These are phyloP conservation scores for Calocera cornea DNA, from an alignment of 768 basidiomycete genomes.

Conservation along the genomic window DNA sequence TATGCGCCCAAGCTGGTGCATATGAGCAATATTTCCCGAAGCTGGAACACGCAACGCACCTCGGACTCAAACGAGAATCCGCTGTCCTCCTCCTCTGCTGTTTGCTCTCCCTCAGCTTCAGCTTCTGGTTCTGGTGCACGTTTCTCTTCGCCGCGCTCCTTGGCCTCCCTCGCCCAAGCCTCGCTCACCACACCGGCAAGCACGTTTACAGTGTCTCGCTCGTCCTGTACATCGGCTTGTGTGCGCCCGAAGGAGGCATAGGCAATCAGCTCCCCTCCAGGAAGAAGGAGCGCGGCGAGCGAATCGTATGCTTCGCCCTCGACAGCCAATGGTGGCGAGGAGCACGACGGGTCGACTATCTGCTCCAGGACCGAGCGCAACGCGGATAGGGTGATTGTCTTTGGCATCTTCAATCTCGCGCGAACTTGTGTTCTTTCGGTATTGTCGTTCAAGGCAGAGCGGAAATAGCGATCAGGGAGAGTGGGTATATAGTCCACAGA, in stretches of 20 bases:
- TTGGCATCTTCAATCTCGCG: not conserved
- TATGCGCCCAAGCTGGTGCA: not conserved
- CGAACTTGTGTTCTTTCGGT: too few relatives aligned
- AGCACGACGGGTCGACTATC: not conserved
- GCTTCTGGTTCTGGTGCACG: not conserved
- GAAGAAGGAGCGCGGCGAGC: not conserved
- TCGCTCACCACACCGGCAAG: constrained; percentile 1
- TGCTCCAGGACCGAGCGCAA: not conserved
- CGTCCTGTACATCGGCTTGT: not conserved
- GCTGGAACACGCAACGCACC: not conserved
- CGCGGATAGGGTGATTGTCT: not conserved
- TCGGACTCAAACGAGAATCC: constrained; percentile 1
- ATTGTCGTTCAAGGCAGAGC: too few relatives aligned
- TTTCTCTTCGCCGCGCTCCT: not conserved
- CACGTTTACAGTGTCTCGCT: not conserved
- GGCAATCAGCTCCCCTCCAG: not conserved
- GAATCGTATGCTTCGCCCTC: not conserved
- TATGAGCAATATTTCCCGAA: not conserved
- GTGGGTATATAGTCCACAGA: too few relatives aligned
- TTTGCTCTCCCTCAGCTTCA: not conserved
- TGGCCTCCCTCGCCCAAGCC: not conserved
- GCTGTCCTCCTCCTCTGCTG: not conserved
- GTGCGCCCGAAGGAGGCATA: not conserved
- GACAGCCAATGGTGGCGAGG: not conserved
- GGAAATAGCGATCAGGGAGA: too few relatives aligned